phyloP scores from a whole-genome alignment of 2,329 filamentous ascomycete species.

The Beauveria medogensis region DNA sequence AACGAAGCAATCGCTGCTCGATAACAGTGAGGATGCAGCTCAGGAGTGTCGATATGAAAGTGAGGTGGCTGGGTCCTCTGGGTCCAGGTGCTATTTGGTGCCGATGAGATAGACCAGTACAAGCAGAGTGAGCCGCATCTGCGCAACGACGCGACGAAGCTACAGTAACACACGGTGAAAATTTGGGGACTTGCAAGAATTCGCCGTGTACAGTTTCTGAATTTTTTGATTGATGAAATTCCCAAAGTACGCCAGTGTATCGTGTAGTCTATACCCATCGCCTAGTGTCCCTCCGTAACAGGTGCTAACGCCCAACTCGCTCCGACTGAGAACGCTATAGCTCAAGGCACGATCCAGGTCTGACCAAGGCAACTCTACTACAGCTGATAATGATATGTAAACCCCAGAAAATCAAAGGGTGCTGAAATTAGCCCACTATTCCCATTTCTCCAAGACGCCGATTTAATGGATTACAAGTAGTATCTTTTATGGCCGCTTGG shows the following conservation, averaged over 20 bases:
- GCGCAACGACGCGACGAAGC: neutral
- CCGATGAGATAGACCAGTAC: conserved; percentile 7
- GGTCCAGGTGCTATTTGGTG: conserved; percentile 5
- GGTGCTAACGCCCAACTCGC: conserved; percentile 9
- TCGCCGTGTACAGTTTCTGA: neutral
- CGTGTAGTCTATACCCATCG: neutral
- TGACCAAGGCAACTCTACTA: conserved; percentile 1
- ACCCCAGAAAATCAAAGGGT: neutral
- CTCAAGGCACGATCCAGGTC: neutral
- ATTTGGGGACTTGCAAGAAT: neutral
- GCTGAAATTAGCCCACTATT: neutral
- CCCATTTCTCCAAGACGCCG: conserved; percentile 1
- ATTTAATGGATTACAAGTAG: neutral
- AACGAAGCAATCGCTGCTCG: neutral
- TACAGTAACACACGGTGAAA: neutral
- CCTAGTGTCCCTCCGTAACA: neutral
- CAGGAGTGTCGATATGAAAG: conserved; percentile 7
- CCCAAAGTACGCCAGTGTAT: conserved; percentile 1
- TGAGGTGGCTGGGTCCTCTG: conserved; percentile 11
- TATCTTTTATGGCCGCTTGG: neutral
- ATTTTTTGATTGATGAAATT: neutral
- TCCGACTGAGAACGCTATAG: neutral
- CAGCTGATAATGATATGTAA: neutral
- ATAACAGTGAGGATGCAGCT: neutral
- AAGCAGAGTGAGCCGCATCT: neutral